Evolutionary conservation across 1,284 basidiomycete species (phyloP).

Genomic region (Coriolopsis trogii): DNA sequence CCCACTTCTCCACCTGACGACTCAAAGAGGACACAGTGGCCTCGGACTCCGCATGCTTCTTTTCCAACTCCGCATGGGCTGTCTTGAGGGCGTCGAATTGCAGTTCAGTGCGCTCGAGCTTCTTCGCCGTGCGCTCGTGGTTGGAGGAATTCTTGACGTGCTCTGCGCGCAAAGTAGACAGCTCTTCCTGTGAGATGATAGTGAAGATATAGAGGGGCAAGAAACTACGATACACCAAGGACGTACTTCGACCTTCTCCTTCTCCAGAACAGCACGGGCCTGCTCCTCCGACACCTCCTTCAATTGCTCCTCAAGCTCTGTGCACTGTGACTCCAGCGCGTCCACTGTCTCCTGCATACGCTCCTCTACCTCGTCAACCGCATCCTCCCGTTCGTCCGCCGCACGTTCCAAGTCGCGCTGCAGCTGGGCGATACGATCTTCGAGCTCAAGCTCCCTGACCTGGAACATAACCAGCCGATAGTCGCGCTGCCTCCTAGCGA

Average conservation of each 20-base stretch:
- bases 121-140: slow-evolving; percentile 47
- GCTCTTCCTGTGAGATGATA: slow-evolving; percentile 35
- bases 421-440: slow-evolving; percentile 38
- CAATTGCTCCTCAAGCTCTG: slow-evolving; percentile 38
- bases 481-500: slow-evolving; percentile 61
- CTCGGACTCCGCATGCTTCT: slow-evolving; percentile 56
- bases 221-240: not conserved
- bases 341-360: slow-evolving; percentile 37
- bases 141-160: slow-evolving; percentile 50
- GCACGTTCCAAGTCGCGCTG: slow-evolving; percentile 46
- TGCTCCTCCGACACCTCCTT: slow-evolving; percentile 42
- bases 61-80: slow-evolving; percentile 56
- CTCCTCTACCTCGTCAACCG: slow-evolving; percentile 33
- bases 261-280: slow-evolving; percentile 47
- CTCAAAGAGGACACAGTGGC: slow-evolving; percentile 56
- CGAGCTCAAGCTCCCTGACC: slow-evolving; percentile 59
- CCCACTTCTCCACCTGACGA: slow-evolving; percentile 69
- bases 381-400: slow-evolving; percentile 44
- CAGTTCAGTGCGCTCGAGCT: slow-evolving; percentile 57
- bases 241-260: slow-evolving; percentile 32
- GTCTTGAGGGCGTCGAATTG: slow-evolving; percentile 59
- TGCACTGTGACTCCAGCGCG: slow-evolving; percentile 38
- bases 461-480: slow-evolving; percentile 66
- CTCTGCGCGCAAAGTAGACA: slow-evolving; percentile 30
- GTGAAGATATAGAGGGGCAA: not conserved